phyloP scores from a whole-genome alignment of 2,329 filamentous ascomycete genomes.

The Aschersonia sp. region DNA sequence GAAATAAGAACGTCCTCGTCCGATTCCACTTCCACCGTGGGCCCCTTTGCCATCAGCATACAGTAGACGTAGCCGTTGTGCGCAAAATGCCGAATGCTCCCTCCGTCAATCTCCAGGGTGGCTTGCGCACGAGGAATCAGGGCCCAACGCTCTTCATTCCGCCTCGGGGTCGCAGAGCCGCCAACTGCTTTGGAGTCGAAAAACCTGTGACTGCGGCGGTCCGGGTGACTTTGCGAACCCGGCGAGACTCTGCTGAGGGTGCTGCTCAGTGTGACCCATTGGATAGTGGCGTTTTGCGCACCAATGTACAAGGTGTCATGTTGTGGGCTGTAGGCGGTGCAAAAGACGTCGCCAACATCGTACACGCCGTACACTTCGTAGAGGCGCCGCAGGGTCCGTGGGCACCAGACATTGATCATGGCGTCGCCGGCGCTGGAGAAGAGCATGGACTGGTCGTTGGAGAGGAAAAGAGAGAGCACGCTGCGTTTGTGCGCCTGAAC shows the following conservation, averaged over 20 bases:
- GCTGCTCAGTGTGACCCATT: slow-evolving; percentile 73
- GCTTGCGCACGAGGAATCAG: slow-evolving; percentile 37
- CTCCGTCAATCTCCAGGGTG: slow-evolving; percentile 66
- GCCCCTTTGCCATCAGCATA: slow-evolving; percentile 72
- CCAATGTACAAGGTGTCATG: slow-evolving; percentile 80
- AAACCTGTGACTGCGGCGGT: slow-evolving; percentile 70
- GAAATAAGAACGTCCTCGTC: slow-evolving; percentile 77
- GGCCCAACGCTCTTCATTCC: slow-evolving; percentile 43
- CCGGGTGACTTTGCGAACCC: slow-evolving; percentile 56
- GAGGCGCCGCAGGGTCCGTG: slow-evolving; percentile 57
- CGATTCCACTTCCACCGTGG: slow-evolving; percentile 49
- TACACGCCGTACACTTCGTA: slow-evolving; percentile 89
- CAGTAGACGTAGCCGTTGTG: slow-evolving; percentile 95
- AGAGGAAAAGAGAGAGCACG: slow-evolving; percentile 73
- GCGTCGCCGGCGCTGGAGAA: slow-evolving; percentile 92
- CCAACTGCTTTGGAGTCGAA: slow-evolving; percentile 85
- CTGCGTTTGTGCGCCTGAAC: slow-evolving; percentile 87
- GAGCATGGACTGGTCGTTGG: slow-evolving; percentile 57
- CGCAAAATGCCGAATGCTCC: slow-evolving; percentile 75
- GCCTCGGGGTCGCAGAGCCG: slow-evolving; percentile 62
- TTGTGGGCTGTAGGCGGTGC: slow-evolving; percentile 71
- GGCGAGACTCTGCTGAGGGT: slow-evolving; percentile 42
- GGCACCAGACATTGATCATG: slow-evolving; percentile 88
- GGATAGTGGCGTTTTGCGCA: slow-evolving; percentile 86
- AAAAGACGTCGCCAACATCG: slow-evolving; percentile 92